Conservation (phyloP, 352 stramenopile genomes). For the Nothophytophthora sp. region DNA sequence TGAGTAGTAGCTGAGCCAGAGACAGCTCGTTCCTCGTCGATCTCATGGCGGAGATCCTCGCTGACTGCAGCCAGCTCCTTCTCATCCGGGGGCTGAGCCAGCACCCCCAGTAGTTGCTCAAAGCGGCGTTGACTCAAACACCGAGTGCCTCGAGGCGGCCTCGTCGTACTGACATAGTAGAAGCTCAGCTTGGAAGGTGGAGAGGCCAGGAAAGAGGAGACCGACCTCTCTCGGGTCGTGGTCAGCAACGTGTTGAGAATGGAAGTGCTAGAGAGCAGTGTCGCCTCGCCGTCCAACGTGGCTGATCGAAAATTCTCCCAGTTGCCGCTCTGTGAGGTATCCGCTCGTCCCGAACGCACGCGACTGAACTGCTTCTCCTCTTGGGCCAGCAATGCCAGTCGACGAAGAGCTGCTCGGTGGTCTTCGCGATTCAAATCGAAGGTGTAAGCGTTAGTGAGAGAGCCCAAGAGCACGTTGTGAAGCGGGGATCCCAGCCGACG, state of each 20-base stretch:
- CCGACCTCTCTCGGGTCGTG: constrained; percentile 6
- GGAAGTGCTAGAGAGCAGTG: constrained; percentile 67
- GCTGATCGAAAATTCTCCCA: constrained; percentile 91
- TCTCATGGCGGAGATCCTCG: constrained; percentile 3
- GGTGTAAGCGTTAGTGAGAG: constrained; percentile 65
- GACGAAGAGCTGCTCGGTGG: constrained; percentile 49
- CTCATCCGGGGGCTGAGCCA: constrained; percentile 21
- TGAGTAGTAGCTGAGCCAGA: background rate
- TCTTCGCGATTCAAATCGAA: constrained; percentile 47
- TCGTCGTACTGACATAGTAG: constrained; percentile 83
- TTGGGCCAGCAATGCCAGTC: constrained; percentile 70
- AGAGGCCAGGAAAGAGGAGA: background rate
- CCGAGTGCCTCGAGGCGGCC: constrained; percentile 60
- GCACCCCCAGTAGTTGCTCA: constrained; percentile 51
- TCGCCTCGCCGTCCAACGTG: constrained; percentile 53
- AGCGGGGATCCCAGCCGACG: constrained; percentile 52
- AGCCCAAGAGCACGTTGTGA: constrained; percentile 63
- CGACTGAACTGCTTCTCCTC: constrained; percentile 73
- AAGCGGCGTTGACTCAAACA: constrained; percentile 50
- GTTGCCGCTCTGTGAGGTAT: constrained; percentile 87
- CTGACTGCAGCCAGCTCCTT: constrained; percentile 15
- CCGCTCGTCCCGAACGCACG: constrained; percentile 40
- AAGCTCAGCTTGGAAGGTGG: constrained; percentile 40
- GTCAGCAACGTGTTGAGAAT: constrained; percentile 70
- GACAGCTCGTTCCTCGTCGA: constrained; percentile 2